A percentile compares a stretch with the other conserved stretches of the same genome.
These are phyloP conservation scores for Tylopilus subfusipes DNA, from an alignment of 768 basidiomycete species.

Conservation along the genomic window DNA sequence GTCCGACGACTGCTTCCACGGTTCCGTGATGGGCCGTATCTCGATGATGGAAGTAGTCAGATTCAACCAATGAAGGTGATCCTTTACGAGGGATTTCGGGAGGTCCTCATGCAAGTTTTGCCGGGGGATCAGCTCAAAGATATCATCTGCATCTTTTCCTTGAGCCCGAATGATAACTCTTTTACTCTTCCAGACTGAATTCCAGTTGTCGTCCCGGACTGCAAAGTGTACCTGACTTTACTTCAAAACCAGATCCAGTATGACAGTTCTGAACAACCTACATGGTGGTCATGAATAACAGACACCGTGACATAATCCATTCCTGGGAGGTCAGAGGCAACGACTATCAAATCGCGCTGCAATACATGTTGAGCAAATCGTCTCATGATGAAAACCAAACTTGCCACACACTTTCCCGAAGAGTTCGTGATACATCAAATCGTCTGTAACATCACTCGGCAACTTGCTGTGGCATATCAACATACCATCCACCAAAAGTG, in stretches of 20 bases:
- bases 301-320: slow-evolving; percentile 27
- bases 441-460: slow-evolving; percentile 15
- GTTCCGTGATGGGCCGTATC: not conserved
- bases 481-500: slow-evolving; percentile 27
- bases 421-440: slow-evolving; percentile 19
- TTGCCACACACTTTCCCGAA: slow-evolving; percentile 19
- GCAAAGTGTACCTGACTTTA: slow-evolving; percentile 21
- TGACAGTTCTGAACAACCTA: not conserved
- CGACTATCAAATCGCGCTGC: not conserved
- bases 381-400: not conserved
- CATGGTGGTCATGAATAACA: not conserved
- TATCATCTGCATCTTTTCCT: not conserved
- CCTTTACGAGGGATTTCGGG: not conserved
- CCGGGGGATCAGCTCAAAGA: slow-evolving; percentile 7
- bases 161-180: not conserved
- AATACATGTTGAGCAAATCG: not conserved
- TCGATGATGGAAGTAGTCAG: not conserved
- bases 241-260: not conserved
- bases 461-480: slow-evolving; percentile 21
- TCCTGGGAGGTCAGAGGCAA: slow-evolving; percentile 17
- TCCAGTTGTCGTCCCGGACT: not conserved
- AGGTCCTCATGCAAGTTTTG: not conserved
- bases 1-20: not conserved
- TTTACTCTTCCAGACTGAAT: not conserved
- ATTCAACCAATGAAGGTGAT: not conserved